phyloP scores from a whole-genome alignment of 345 rosid genomes.

The Heritiera littoralis region DNA sequence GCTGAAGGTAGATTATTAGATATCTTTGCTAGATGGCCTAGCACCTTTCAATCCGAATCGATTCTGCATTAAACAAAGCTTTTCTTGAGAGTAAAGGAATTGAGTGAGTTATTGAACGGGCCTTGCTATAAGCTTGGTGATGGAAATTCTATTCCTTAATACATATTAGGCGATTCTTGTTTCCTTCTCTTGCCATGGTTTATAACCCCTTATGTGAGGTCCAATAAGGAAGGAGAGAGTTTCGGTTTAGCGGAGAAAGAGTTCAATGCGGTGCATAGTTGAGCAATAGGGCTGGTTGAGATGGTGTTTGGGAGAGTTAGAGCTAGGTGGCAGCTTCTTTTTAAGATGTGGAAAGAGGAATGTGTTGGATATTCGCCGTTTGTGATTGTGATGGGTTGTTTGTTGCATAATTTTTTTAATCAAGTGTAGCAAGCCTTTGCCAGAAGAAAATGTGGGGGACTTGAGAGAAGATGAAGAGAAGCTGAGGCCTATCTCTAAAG shows the following conservation, averaged over 20 bases:
- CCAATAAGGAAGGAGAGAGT: constrained; percentile 49
- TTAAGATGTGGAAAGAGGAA: constrained; percentile 65
- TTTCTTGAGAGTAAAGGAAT: constrained; percentile 43
- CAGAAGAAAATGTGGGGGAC: constrained; percentile 32
- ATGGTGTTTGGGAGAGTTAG: constrained; percentile 53
- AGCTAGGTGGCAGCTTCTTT: constrained; percentile 66
- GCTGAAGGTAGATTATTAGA: constrained; percentile 63
- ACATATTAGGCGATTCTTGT: constrained; percentile 63
- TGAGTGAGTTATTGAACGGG: constrained; percentile 51
- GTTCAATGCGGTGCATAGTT: constrained; percentile 51
- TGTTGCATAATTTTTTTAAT: constrained; percentile 77
- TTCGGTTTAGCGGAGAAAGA: constrained; percentile 42
- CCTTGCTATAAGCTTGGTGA: constrained; percentile 39
- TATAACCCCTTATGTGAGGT: constrained; percentile 51
- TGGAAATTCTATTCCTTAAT: constrained; percentile 55
- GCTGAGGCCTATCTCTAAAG: constrained; percentile 39
- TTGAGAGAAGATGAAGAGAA: constrained; percentile 35
- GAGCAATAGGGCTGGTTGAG: constrained; percentile 44
- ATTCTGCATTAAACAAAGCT: constrained; percentile 56
- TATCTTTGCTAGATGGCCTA: constrained; percentile 87
- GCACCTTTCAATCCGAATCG: constrained; percentile 46
- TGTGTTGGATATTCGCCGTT: constrained; percentile 35
- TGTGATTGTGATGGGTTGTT: constrained; percentile 63
- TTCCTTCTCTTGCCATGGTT: constrained; percentile 78
- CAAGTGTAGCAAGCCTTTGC: constrained; percentile 44